phyloP scores from a whole-genome alignment of 1,139 yeast species.

The Trichomonascaceae sp. region DNA sequence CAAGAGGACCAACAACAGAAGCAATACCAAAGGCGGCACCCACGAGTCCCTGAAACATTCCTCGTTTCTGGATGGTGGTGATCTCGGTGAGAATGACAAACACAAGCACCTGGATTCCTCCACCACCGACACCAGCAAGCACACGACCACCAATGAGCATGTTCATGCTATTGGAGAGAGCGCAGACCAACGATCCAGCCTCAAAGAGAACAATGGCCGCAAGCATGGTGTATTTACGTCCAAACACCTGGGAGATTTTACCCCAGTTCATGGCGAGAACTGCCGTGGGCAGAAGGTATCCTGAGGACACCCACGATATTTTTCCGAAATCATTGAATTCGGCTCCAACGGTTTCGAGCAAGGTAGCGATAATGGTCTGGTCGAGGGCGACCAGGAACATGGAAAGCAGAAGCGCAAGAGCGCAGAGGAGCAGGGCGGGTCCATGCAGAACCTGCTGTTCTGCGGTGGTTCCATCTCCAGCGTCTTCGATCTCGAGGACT shows the following conservation, averaged over 20 bases:
- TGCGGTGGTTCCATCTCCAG: constrained; percentile 15
- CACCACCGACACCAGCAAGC: constrained; percentile 63
- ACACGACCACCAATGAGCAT: constrained; percentile 60
- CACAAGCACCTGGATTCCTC: constrained; percentile 51
- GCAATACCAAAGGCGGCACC: constrained; percentile 44
- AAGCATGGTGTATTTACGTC: constrained; percentile 41
- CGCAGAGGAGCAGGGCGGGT: constrained; percentile 28
- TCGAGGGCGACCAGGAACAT: constrained; percentile 43
- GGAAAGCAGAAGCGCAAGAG: constrained; percentile 35
- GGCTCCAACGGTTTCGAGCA: constrained; percentile 42
- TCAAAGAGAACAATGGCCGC: constrained; percentile 46
- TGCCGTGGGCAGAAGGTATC: constrained; percentile 48
- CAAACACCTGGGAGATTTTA: constrained; percentile 45
- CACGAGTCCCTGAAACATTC: constrained; percentile 38
- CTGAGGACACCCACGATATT: constrained; percentile 50
- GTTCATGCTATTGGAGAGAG: constrained; percentile 41
- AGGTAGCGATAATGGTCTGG: constrained; percentile 51
- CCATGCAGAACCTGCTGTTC: constrained; percentile 31
- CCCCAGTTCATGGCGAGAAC: constrained; percentile 54
- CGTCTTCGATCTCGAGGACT: constrained; percentile 5
- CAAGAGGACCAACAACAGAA: constrained; percentile 51
- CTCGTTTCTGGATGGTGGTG: constrained; percentile 48
- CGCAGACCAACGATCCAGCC: constrained; percentile 50
- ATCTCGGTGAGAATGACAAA: constrained; percentile 48
- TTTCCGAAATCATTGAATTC: constrained; percentile 42